Conservation (phyloP, 306 rosid genomes). For the Quillaja saponaria region DNA sequence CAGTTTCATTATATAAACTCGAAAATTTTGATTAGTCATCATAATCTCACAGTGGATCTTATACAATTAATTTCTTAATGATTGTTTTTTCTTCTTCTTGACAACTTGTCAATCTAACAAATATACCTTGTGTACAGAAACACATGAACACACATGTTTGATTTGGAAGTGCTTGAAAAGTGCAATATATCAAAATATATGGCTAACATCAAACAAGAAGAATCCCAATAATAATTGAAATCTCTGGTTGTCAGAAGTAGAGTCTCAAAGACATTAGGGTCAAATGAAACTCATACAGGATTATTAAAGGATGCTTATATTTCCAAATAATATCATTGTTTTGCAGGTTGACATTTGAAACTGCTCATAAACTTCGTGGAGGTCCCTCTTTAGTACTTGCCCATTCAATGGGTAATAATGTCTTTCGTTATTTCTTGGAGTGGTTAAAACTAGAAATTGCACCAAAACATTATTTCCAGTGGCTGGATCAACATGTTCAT, state of each 20-base stretch:
- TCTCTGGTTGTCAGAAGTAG: conserved; percentile 7
- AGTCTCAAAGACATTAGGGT: conserved; percentile 8
- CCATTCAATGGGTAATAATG: conserved; percentile 89
- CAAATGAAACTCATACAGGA: conserved; percentile 19
- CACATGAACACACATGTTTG: neutral
- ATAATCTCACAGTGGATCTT: conserved; percentile 6
- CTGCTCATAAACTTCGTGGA: conserved; percentile 87
- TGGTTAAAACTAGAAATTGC: conserved; percentile 97
- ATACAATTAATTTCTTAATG: conserved; percentile 18
- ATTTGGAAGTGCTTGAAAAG: neutral
- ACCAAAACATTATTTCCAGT: conserved; percentile 76
- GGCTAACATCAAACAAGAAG: neutral
- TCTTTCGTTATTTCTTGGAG: conserved; percentile 95
- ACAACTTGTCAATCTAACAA: conserved; percentile 7
- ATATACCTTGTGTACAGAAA: neutral
- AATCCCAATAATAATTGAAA: conserved; percentile 7
- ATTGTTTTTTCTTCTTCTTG: conserved; percentile 14
- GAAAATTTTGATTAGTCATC: neutral
- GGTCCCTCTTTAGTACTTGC: conserved; percentile 97
- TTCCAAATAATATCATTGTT: conserved; percentile 26
- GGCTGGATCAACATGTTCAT: conserved; percentile 94
- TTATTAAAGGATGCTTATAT: conserved; percentile 25
- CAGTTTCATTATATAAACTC: neutral
- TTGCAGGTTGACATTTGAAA: conserved; percentile 90
- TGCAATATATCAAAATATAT: neutral